Evolutionary conservation across 305 asterid genomes (phyloP).

Genomic region (Ruellia speciosa): DNA sequence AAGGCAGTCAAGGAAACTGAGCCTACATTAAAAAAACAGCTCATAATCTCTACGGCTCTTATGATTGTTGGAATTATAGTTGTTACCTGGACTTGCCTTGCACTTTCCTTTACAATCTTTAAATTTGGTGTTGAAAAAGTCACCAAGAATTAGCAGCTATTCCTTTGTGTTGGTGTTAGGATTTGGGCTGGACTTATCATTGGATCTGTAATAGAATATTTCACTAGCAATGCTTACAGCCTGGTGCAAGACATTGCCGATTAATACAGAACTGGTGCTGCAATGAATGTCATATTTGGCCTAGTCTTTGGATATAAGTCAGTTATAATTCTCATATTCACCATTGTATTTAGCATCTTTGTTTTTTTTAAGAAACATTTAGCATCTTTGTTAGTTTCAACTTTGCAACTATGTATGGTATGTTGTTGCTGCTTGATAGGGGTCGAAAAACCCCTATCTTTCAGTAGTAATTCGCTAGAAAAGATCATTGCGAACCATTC

Average conservation of each 20-base stretch:
- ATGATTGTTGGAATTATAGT: conserved; percentile 61
- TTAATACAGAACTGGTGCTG: conserved; percentile 88
- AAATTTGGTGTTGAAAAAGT: conserved; percentile 63
- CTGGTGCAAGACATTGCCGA: conserved; percentile 91
- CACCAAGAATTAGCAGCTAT: conserved; percentile 60
- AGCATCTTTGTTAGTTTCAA: conserved; percentile 66
- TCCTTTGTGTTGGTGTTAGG: conserved; percentile 69
- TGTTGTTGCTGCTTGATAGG: conserved; percentile 62
- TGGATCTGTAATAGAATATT: conserved; percentile 71
- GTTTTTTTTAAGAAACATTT: no score
- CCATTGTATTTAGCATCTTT: conserved; percentile 63
- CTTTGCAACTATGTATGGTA: conserved; percentile 85
- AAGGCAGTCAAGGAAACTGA: conserved; percentile 65
- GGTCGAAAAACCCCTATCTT: no score
- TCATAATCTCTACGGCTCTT: conserved; percentile 60
- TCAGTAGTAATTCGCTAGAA: no score
- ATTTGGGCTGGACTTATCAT: conserved; percentile 87
- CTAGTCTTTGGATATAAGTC: conserved; percentile 83
- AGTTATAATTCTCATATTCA: conserved; percentile 73
- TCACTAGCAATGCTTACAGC: conserved; percentile 82
- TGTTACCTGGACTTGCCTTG: conserved; percentile 60
- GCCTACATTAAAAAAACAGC: conserved; percentile 64
- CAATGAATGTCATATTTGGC: conserved; percentile 75
- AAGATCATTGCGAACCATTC: no score
- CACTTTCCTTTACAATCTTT: conserved; percentile 64